Evolutionary conservation across 805 yeast species (phyloP), one percentile per base, ranked within the genome.

Genomic region (Saturnispora gosingensis): DNA sequence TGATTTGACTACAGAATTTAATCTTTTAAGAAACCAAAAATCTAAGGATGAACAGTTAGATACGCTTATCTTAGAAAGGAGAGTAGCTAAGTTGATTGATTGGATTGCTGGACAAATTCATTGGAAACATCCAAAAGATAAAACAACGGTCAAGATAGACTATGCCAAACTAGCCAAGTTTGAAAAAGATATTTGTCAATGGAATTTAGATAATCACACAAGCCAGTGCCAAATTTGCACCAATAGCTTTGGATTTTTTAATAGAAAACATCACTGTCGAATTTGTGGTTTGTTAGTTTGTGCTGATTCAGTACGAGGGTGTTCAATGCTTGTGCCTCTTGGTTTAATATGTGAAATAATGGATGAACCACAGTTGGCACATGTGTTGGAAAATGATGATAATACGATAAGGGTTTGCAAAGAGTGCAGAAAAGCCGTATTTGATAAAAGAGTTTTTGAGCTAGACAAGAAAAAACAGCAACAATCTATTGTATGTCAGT

Each of bases 191-290:
- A 64, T 82, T 3, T 80, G 78, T 0, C 72, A 74, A 13, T 91
- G 98, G 98, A 79, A 78, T 53, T 59, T 60, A 3, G 74, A 75
- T 0, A 58, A 69, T 0, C 67, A 18, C 13, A 38, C 9, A 18
- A 20, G 13, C 13, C 42, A 71, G 50, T 91, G 99, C 63, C 71
- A 75, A 7, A 69, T 85, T 7, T 91, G 99, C 60, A 64, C 70
- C 13, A 70, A 72, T 11, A 59, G 61, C 30, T 93, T 88, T 64
- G 71, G 75, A 10, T 67, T 80, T 11, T 48, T 58, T 0, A 58
- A 77, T 24, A 70, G 97, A 48, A 87, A 84, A 57, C 98, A 93
- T 63, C 99, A 91, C 64, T 93, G 99, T 65, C 71, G 98, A 36
- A 65, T 89, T 25, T 91, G 99, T 70, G 98, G 98, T 0, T 61